phyloP scores from a whole-genome alignment of 345 rosid genomes.

The Laguncularia racemosa region DNA sequence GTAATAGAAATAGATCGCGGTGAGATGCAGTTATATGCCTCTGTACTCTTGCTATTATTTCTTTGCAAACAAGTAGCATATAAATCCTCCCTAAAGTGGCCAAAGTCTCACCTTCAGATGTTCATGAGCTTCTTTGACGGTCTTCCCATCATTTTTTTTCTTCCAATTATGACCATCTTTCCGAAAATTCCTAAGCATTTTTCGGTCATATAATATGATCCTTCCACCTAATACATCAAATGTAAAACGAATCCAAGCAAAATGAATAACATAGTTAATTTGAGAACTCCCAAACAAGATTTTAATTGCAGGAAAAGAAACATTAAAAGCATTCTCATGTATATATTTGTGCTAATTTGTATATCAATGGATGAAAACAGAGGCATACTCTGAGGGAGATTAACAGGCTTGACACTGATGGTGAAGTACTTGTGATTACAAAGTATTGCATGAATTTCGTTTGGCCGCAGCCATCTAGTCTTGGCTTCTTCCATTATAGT shows the following conservation, averaged over 20 bases:
- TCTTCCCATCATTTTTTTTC: slow-evolving; percentile 98
- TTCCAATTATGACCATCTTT: slow-evolving; percentile 99
- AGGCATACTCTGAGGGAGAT: slow-evolving; percentile 65
- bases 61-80: too few relatives aligned
- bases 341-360: too few relatives aligned
- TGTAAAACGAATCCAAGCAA: slow-evolving; percentile 5
- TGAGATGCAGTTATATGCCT: too few relatives aligned
- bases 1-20: too few relatives aligned
- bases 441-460: slow-evolving; percentile 84
- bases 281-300: too few relatives aligned
- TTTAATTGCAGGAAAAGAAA: too few relatives aligned
- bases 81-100: too few relatives aligned
- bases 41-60: too few relatives aligned
- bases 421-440: slow-evolving; percentile 62
- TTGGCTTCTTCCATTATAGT: slow-evolving; percentile 67
- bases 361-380: too few relatives aligned
- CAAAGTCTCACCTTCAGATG: slow-evolving; percentile 67
- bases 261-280: too few relatives aligned
- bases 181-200: slow-evolving; percentile 95
- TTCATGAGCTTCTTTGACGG: slow-evolving; percentile 98
- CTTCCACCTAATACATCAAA: slow-evolving; percentile 60
- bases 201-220: slow-evolving; percentile 73
- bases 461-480: slow-evolving; percentile 93
- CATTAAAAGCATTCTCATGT: too few relatives aligned
- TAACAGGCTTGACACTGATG: slow-evolving; percentile 74